Evolutionary conservation across 495 filamentous ascomycete genomes (phyloP), one percentile per base, ranked within the genome.

Genomic region (Alectoria sarmentosa): DNA sequence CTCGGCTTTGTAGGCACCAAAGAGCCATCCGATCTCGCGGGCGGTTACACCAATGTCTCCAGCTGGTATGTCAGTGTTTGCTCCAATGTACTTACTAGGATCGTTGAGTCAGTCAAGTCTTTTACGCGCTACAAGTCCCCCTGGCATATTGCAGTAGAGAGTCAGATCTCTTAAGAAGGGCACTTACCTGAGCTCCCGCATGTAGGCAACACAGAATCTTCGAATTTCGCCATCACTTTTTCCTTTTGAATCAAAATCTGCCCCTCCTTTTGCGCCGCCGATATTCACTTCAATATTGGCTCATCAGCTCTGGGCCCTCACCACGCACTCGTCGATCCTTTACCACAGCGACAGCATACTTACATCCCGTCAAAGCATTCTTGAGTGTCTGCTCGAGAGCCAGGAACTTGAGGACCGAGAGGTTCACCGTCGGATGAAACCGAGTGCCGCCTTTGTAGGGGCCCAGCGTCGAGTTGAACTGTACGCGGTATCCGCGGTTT

Each of bases 301-400:
- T 32, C 30, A 41, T 68, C 38, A 66, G 73, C 74, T 17, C 77
- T 49, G 28, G 32, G 14, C 34, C 59, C 15, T 34, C 30, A 30
- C 32, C 48, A n/a, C n/a, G 41, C 19, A 60, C 63, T 15, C 36
- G 36, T 37, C 5, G 4, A 37, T 4, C 36, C 10, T 37, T 37
- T n/a, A 58, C 19, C 17, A 26, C 14, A 32, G 48, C 19, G 23
- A 14, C 30, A 44, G 37, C 55, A 38, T 49, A 89, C 90, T 83
- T 80, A 93, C 90, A 78, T 69, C 94, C 94, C 66, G 94, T 98
- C 71, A 98, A 81, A 67, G 94, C 94, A 92, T 98, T 98, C 87
- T 98, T 98, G 37, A 98, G 97, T 79, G 91, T 94, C 83, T 98
- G 94, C 87, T 98, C 94, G 75, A 98, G 97, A 62, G 93, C 94